A percentile compares a stretch with the other conserved stretches of the same genome.
These are phyloP conservation scores for Suaeda aralocaspica DNA, from an alignment of 148 eudicot species.

Conservation along the genomic window DNA sequence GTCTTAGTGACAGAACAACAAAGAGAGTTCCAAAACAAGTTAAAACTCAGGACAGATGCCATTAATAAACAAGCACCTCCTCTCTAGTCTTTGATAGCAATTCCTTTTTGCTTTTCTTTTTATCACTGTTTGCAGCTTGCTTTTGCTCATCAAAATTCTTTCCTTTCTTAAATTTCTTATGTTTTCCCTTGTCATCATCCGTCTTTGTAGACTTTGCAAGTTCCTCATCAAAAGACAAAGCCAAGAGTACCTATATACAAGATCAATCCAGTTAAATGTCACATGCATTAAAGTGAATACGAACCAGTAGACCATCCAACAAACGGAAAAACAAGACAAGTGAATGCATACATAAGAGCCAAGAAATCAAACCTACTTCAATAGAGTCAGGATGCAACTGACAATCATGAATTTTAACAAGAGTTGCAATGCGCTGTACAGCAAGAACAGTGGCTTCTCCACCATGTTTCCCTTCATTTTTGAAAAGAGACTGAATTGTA, in stretches of 20 bases:
- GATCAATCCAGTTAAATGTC: neutral
- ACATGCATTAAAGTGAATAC: slow-evolving; percentile 5
- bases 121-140: slow-evolving; percentile 44
- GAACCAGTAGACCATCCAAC: neutral
- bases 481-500: slow-evolving; percentile 66
- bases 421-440: slow-evolving; percentile 64
- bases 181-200: slow-evolving; percentile 37
- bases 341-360: slow-evolving; percentile 3
- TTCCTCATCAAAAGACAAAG: slow-evolving; percentile 88
- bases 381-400: slow-evolving; percentile 80
- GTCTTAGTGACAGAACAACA: neutral
- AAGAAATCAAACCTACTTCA: slow-evolving; percentile 39
- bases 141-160: slow-evolving; percentile 50
- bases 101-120: slow-evolving; percentile 59
- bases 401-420: slow-evolving; percentile 71
- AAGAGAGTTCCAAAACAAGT: neutral
- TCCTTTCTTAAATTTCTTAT: slow-evolving; percentile 51
- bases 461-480: slow-evolving; percentile 82
- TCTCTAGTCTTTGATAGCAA: slow-evolving; percentile 65
- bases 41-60: neutral
- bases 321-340: neutral
- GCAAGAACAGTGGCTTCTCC: slow-evolving; percentile 88
- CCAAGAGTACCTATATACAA: slow-evolving; percentile 58
- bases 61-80: slow-evolving; percentile 49
- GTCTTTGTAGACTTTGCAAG: slow-evolving; percentile 52